Base-by-base conservation (phyloP, 2,329 filamentous ascomycete species). In the Teratosphaeria pseudoeucalypti region DNA sequence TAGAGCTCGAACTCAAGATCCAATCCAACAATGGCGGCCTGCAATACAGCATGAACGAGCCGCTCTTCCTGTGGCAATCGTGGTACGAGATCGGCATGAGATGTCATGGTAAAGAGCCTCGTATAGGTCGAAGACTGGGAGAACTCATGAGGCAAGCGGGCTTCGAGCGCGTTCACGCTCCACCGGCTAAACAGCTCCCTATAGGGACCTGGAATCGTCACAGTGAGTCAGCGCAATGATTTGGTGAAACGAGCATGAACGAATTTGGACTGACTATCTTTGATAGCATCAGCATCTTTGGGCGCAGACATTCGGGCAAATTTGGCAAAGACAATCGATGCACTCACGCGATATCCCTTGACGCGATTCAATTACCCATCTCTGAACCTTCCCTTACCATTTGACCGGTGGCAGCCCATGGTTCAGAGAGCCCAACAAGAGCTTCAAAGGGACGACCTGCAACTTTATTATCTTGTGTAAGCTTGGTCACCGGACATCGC, bases 1-100 rank as follows among this genome's bases (percentile, higher is more conserved):
- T 89, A n/a, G 92, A 96, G 70, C 82, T 92, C 67, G 90, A 95
- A 69, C 87, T 86, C 72, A 90, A 90, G 64, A 85, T 89, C 29
- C 92, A 95, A 72, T 95, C 90, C 0, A 85, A 92, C 66, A 95
- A 89, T 67, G 90, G 90, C 5, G 85, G 83, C 37, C 62, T 67
- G 3, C 54, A 54, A 29, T 43, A 37, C 23, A 52, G 52, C 27
- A 32, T 19, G 10, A 58, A 47, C 27, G 63, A 64, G 14, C 64
- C 62, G 3, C 61, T 66, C 2, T 64, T 58, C 53, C 54, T 68
- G 26, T 71, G 69, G 69, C 69, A 63, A 60, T 56, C 65, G 12
- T 61, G 57, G 56, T 70, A 70, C 56, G 47, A 56, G 23, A 26
- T 52, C 26, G 56, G 59, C 19, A 59, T 69, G 64, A 49, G 52